Evolutionary conservation across 495 filamentous ascomycete genomes (phyloP), one percentile per base, ranked within the genome.

Genomic region (Aspergillus saccharolyticus): DNA sequence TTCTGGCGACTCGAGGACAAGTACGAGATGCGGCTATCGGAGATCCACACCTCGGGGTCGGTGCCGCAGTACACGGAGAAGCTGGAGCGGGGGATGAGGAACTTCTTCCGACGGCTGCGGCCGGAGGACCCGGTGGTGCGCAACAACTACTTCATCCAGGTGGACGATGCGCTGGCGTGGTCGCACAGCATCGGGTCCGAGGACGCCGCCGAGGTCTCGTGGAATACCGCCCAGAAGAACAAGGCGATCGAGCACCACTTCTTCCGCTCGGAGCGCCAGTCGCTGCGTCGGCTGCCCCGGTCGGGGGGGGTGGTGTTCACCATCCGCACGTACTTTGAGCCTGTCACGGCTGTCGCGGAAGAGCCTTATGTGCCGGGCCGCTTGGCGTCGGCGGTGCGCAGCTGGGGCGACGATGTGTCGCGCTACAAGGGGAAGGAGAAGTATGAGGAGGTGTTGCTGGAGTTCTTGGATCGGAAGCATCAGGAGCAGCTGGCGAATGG

Each of bases 1-100:
- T 96, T 96, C 75, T 96, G 90, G 91, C 83, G 89, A 8, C 80
- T 96, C 6, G 75, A 80, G 52, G 89, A 96, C 64, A 95, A 96
- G 73, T 85, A 88, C 68, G 87, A 88, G 8, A 94, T 96, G 91
- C 76, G 79, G 20, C 71, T 96, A 4, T 84, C 82, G 2, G 88
- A 94, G 61, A 94, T 96, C 67, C 91, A 96, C 66, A 90, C 87
- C 0, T 84, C 81, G 1, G 91, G 89, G 19, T 78, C 88, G 59
- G 91, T 96, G 9, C 91, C 91, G 0, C 83, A 86, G 45, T 96
- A 78, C 74, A 80, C 78, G 50, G 78, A 86, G 69, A 91, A 91
- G 64, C 70, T 96, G 16, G 85, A 93, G 68, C 89, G 85, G 64
- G 91, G 89, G 1, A 92, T 91, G 89, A 80, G 80, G 74, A 90